These are phyloP conservation scores for Trametes pubescens DNA, from an alignment of 1,284 basidiomycete genomes.

Conservation along the genomic window DNA sequence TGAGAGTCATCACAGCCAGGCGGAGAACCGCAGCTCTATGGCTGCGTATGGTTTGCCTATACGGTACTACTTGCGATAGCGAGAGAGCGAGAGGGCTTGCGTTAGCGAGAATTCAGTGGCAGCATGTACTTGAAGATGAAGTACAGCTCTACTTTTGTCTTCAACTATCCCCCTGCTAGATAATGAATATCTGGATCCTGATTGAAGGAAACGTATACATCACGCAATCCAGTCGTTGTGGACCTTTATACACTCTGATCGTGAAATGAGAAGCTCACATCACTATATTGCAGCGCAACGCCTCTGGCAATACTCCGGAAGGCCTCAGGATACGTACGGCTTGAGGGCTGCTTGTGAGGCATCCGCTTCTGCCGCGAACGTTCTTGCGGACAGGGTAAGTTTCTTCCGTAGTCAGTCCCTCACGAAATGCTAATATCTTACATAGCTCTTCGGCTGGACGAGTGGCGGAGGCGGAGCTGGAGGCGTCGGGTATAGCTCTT, in stretches of 20 bases:
- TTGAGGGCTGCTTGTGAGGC: slow-evolving; percentile 28
- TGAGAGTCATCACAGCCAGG: too few species aligned
- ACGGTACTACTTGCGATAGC: too few species aligned
- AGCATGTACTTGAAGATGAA: too few species aligned
- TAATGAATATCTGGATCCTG: too few species aligned
- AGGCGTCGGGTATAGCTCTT: slow-evolving; percentile 16
- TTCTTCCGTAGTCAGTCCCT: too few species aligned
- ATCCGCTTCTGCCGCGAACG: slow-evolving; percentile 27
- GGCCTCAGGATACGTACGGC: slow-evolving; percentile 26
- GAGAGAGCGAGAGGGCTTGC: too few species aligned
- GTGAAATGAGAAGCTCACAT: neutral
- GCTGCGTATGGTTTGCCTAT: too few species aligned
- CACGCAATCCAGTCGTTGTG: neutral
- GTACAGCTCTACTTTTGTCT: too few species aligned
- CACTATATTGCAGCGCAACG: slow-evolving; percentile 16
- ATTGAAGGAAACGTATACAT: neutral
- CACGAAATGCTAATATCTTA: neutral
- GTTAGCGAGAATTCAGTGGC: too few species aligned
- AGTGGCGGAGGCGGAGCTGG: slow-evolving; percentile 7
- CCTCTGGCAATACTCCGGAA: slow-evolving; percentile 31
- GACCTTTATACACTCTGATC: neutral
- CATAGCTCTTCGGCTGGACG: slow-evolving; percentile 22
- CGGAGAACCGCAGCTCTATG: too few species aligned
- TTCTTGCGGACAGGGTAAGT: slow-evolving; percentile 28
- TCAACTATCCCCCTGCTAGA: too few species aligned